These are phyloP conservation scores for Apophysomyces sp. DNA, from an alignment of 371 early-diverging fungal species.

Conservation along the genomic window DNA sequence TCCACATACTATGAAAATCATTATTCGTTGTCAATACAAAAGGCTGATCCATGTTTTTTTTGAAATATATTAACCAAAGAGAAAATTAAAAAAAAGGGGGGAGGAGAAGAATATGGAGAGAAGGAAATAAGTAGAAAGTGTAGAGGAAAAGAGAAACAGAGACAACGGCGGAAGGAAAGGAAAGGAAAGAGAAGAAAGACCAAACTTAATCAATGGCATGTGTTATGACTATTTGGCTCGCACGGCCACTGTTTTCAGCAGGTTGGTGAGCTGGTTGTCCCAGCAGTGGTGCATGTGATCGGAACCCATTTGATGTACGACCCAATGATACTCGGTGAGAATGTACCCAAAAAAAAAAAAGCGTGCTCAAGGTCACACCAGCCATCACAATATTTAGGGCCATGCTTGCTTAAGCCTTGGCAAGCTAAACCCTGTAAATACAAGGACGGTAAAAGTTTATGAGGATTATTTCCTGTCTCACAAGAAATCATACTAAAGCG, in stretches of 20 bases:
- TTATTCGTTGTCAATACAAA: not conserved
- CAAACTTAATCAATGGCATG: conserved; percentile 2
- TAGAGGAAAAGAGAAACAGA: not conserved
- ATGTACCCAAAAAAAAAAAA: not conserved
- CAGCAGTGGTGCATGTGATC: conserved; percentile 3
- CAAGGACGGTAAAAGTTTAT: no score
- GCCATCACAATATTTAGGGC: not conserved
- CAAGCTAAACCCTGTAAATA: no score
- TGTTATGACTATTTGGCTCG: not conserved
- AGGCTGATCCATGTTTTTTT: not conserved
- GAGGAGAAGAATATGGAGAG: not conserved
- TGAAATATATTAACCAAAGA: not conserved
- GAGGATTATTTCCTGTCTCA: no score
- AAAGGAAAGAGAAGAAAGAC: not conserved
- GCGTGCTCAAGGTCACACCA: conserved; percentile 1
- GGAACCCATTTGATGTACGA: not conserved
- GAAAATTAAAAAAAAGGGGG: not conserved
- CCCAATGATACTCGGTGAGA: not conserved
- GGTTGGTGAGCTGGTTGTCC: not conserved
- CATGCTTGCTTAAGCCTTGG: not conserved
- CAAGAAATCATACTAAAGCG: no score
- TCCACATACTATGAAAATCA: conserved; percentile 1
- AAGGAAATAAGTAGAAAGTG: not conserved
- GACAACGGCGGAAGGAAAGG: not conserved
- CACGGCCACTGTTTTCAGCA: conserved; percentile 3